phyloP scores from a whole-genome alignment of 306 rosid species.

The Begonia masoniana region DNA sequence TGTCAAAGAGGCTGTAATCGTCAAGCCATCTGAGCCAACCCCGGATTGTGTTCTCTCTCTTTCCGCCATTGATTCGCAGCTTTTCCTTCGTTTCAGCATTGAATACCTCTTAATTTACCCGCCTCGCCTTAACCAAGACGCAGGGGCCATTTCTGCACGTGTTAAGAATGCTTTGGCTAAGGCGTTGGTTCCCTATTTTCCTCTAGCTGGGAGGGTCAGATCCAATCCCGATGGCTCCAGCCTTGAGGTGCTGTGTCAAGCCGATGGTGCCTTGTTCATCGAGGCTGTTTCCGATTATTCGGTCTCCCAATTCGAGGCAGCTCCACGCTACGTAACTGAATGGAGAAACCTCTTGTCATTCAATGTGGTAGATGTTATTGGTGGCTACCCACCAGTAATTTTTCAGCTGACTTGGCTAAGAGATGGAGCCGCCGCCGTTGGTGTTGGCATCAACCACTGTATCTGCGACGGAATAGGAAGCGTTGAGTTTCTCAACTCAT shows the following conservation, averaged over 20 bases:
- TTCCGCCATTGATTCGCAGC: conserved; percentile 75
- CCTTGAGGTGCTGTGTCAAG: conserved; percentile 54
- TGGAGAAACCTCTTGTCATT: conserved; percentile 59
- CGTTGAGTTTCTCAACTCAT: conserved; percentile 52
- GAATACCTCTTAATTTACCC: conserved; percentile 61
- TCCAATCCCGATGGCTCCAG: conserved; percentile 20
- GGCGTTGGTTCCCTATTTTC: conserved; percentile 52
- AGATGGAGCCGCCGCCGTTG: conserved; percentile 63
- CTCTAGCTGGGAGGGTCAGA: conserved; percentile 60
- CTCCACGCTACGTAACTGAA: conserved; percentile 38
- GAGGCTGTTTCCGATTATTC: conserved; percentile 45
- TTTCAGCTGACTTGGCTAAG: conserved; percentile 73
- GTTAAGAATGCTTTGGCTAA: conserved; percentile 45
- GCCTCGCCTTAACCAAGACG: conserved; percentile 22
- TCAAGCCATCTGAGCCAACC: conserved; percentile 58
- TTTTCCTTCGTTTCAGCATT: conserved; percentile 75
- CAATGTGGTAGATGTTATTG: conserved; percentile 51
- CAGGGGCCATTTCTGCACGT: conserved; percentile 11
- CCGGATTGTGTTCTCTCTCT: conserved; percentile 42
- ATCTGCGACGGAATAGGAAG: conserved; percentile 72
- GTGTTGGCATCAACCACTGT: conserved; percentile 68
- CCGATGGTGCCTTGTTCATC: conserved; percentile 62
- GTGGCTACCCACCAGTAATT: conserved; percentile 57
- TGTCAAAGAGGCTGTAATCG: conserved; percentile 38
- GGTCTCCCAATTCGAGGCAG: conserved; percentile 32